phyloP scores from a whole-genome alignment of 164 flowering plant genomes.

The Vitis rotundifolia region DNA sequence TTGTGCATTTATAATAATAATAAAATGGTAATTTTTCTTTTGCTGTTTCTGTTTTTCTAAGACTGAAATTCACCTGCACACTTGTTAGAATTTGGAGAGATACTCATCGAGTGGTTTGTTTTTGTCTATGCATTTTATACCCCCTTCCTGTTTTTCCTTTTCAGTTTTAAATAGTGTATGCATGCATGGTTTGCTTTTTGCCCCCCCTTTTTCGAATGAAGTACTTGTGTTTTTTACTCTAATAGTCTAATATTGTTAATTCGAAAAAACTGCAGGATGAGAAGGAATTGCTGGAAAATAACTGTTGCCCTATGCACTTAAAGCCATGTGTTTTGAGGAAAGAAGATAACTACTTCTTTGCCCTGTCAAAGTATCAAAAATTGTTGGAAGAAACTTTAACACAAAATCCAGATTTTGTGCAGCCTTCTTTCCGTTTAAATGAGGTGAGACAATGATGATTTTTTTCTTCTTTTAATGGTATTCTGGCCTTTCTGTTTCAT shows the following conservation, averaged over 20 bases:
- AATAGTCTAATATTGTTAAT: background rate
- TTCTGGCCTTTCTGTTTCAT: too few relatives aligned
- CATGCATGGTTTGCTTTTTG: too few relatives aligned
- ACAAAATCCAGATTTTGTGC: constrained; percentile 74
- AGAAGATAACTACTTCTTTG: constrained; percentile 95
- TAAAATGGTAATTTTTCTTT: background rate
- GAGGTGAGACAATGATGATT: constrained; percentile 49
- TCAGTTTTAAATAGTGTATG: background rate
- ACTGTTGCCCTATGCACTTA: constrained; percentile 82
- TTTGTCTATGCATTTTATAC: background rate
- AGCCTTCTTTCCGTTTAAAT: constrained; percentile 82
- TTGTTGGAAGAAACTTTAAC: constrained; percentile 60
- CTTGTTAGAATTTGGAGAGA: background rate
- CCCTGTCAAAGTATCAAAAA: constrained; percentile 84
- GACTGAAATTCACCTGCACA: background rate
- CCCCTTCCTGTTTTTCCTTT: background rate
- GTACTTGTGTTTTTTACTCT: background rate
- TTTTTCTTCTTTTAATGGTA: background rate
- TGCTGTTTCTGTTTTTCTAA: background rate
- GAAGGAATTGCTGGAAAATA: constrained; percentile 80
- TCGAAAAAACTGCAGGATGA: constrained; percentile 62
- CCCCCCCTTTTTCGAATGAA: too few relatives aligned
- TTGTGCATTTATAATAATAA: too few relatives aligned
- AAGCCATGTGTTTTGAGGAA: constrained; percentile 86
- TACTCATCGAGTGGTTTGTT: background rate